Conservation (phyloP, 1,139 yeast species). For the Debaryomyces nepalensis region DNA sequence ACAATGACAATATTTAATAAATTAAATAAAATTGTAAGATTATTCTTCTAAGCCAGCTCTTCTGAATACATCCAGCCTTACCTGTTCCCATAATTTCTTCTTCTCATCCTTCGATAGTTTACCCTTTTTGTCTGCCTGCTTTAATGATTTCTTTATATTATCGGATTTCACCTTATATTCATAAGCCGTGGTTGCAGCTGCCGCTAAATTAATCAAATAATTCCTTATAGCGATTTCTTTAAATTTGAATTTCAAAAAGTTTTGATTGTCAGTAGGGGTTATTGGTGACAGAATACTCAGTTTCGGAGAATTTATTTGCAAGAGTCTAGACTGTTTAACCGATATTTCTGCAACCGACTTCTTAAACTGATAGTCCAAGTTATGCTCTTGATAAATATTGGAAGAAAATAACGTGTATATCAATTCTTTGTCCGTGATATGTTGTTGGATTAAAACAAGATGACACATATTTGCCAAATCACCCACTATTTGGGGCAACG, state of each 20-base stretch:
- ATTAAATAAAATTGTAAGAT: conserved; percentile 2
- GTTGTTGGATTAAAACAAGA: conserved; percentile 45
- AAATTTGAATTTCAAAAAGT: conserved; percentile 40
- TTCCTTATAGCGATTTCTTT: conserved; percentile 55
- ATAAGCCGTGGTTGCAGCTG: conserved; percentile 59
- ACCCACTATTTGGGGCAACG: conserved; percentile 49
- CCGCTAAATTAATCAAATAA: conserved; percentile 55
- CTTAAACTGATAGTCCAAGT: conserved; percentile 49
- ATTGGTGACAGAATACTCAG: conserved; percentile 31
- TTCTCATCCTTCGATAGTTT: conserved; percentile 49
- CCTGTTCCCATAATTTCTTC: conserved; percentile 53
- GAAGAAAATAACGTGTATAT: conserved; percentile 46
- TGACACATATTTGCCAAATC: conserved; percentile 49
- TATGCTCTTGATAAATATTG: conserved; percentile 53
- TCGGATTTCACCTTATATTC: conserved; percentile 50
- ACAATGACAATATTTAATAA: conserved; percentile 2
- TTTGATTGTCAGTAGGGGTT: conserved; percentile 35
- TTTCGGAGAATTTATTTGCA: conserved; percentile 42
- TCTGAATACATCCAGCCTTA: conserved; percentile 52
- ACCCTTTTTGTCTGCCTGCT: conserved; percentile 30
- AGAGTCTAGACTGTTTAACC: conserved; percentile 51
- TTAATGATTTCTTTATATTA: conserved; percentile 34
- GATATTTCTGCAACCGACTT: conserved; percentile 57
- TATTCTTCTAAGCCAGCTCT: conserved; percentile 50
- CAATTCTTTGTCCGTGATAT: conserved; percentile 49